phyloP scores from a whole-genome alignment of 805 yeast species.

The Wickerhamomyces canadensis region DNA sequence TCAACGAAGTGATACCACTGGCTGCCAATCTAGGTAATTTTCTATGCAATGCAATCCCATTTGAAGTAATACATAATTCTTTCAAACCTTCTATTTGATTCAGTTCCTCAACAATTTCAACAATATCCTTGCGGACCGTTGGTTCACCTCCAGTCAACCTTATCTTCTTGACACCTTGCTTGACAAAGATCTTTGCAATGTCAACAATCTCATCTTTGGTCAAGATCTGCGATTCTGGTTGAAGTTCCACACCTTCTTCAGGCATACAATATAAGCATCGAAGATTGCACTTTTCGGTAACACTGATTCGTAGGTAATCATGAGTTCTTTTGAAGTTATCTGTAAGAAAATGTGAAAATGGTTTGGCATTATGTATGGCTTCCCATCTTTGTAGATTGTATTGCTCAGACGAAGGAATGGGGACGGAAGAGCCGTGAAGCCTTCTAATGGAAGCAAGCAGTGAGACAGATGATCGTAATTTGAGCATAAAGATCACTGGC shows the following conservation, averaged over 20 bases:
- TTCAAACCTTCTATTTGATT: slow-evolving; percentile 36
- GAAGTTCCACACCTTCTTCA: slow-evolving; percentile 46
- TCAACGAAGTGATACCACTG: slow-evolving; percentile 42
- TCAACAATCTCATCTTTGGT: slow-evolving; percentile 39
- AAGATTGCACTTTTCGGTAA: slow-evolving; percentile 46
- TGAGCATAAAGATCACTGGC: too few relatives aligned
- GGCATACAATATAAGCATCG: slow-evolving; percentile 51
- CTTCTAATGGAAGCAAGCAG: too few relatives aligned
- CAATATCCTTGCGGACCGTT: slow-evolving; percentile 44
- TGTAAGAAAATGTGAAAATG: slow-evolving; percentile 36
- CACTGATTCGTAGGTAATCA: slow-evolving; percentile 44
- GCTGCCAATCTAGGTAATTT: slow-evolving; percentile 37
- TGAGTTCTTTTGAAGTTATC: slow-evolving; percentile 42
- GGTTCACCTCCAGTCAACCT: slow-evolving; percentile 56
- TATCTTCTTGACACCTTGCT: slow-evolving; percentile 45
- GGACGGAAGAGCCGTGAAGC: not conserved
- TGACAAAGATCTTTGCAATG: slow-evolving; percentile 38
- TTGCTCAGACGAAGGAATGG: too few relatives aligned
- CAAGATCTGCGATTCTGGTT: slow-evolving; percentile 35
- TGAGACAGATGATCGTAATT: too few relatives aligned
- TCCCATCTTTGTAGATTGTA: slow-evolving; percentile 14
- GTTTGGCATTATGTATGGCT: slow-evolving; percentile 19
- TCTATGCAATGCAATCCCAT: slow-evolving; percentile 45
- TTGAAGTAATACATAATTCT: slow-evolving; percentile 47
- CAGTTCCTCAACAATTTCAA: slow-evolving; percentile 35